Percentiles rank a stretch among this genome's conserved stretches.
phyloP scores from a whole-genome alignment of 2,329 filamentous ascomycete species.

The Fusarium tjaetaba region DNA sequence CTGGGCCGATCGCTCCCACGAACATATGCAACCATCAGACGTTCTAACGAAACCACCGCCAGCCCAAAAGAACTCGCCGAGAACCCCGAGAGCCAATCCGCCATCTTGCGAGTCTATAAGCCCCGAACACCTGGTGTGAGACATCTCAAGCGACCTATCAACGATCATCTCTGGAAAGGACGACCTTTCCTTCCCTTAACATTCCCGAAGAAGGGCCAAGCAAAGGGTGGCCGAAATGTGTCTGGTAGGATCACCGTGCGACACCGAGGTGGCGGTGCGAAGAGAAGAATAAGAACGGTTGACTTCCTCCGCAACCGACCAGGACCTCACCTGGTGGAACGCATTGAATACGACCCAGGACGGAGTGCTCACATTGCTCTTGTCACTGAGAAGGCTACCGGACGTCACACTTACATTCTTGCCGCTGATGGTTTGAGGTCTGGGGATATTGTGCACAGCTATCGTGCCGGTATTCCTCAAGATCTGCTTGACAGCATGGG shows the following conservation, averaged over 20 bases:
- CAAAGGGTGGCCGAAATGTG: conserved; percentile 91
- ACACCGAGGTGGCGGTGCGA: conserved; percentile 91
- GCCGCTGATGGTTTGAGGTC: conserved; percentile 94
- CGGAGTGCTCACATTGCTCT: conserved; percentile 94
- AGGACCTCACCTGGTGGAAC: conserved; percentile 87
- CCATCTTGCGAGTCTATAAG: conserved; percentile 83
- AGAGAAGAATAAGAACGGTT: conserved; percentile 89
- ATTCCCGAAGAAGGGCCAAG: conserved; percentile 90
- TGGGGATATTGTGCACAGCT: conserved; percentile 93
- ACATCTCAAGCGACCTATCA: conserved; percentile 91
- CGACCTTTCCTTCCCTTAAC: conserved; percentile 85
- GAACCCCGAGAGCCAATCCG: conserved; percentile 47
- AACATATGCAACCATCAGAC: conserved; percentile 46
- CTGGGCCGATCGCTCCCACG: conserved; percentile 43
- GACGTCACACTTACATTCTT: conserved; percentile 87
- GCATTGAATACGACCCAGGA: conserved; percentile 96
- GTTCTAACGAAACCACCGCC: conserved; percentile 31
- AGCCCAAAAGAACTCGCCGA: conserved; percentile 42
- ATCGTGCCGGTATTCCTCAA: conserved; percentile 86
- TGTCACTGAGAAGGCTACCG: conserved; percentile 77
- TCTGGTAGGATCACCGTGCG: conserved; percentile 86
- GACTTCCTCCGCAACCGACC: conserved; percentile 85
- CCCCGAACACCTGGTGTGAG: conserved; percentile 92
- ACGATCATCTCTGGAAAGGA: conserved; percentile 97
- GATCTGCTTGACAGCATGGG: conserved; percentile 93